Percentiles rank a stretch among this genome's conserved stretches.
phyloP scores from a whole-genome alignment of 352 stramenopile genomes.

The Phytophthora constricta region DNA sequence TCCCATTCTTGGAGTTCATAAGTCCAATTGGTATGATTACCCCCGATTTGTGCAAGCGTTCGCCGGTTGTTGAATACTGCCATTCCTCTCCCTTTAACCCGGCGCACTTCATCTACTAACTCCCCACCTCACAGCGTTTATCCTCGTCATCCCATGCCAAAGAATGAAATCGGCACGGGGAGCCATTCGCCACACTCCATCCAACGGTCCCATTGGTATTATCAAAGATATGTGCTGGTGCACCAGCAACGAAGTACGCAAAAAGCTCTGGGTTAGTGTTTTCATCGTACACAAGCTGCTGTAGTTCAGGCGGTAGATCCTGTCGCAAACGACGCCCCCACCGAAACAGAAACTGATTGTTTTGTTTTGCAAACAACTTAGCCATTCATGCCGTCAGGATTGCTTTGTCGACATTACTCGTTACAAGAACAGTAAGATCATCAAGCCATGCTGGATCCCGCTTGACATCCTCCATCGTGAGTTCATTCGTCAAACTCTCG shows the following conservation, averaged over 20 bases:
- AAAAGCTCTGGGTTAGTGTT: slow-evolving; percentile 16
- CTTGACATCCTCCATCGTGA: background rate
- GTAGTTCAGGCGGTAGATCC: background rate
- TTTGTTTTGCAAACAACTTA: background rate
- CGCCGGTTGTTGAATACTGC: background rate
- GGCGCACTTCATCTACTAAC: background rate
- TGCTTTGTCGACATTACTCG: slow-evolving; percentile 22
- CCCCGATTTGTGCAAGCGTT: background rate
- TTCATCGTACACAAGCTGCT: slow-evolving; percentile 15
- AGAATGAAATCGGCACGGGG: slow-evolving; percentile 16
- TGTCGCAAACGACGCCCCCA: slow-evolving; percentile 10
- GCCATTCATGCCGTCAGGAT: slow-evolving; percentile 10
- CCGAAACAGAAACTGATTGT: background rate
- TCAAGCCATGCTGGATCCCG: slow-evolving; percentile 11
- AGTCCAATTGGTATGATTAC: slow-evolving; percentile 19
- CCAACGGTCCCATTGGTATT: slow-evolving; percentile 14
- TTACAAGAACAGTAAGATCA: slow-evolving; percentile 19
- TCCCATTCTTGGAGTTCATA: background rate
- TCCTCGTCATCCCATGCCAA: slow-evolving; percentile 23
- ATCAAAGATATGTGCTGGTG: slow-evolving; percentile 15
- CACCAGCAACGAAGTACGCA: slow-evolving; percentile 18
- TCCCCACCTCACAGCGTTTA: background rate
- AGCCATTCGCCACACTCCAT: slow-evolving; percentile 18
- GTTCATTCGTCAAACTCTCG: background rate
- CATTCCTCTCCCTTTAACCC: slow-evolving; percentile 1